Base-by-base conservation (phyloP, 345 rosid genomes). In the Toxicodendron radicans region DNA sequence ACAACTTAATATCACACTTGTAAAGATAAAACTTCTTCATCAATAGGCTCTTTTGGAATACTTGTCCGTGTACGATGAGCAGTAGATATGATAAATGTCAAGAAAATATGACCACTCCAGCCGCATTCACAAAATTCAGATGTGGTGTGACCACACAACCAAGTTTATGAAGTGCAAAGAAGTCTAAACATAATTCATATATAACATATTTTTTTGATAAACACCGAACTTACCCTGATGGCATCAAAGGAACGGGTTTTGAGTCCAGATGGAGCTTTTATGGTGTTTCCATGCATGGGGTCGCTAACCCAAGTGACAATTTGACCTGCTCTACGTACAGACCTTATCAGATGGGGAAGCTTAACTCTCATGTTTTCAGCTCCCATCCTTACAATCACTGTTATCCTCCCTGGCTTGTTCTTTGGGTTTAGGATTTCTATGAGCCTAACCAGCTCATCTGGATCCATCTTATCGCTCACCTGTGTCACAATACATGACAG, bases 231-330 rank as follows among this genome's bases (percentile, higher is more conserved):
- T 74, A 79, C 83, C 85, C 74, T 70, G 45, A 83, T 83, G 10
- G 85, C 83, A 11, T 83, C 85, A 4, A 83, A 83, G 70, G 85
- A 83, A 8, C 83, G 85, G 30, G 85, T 79, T 75, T 79, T 83
- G 57, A 79, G 76, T 66, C 85, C 85, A 70, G 78, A 82, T 35
- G 85, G 83, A 61, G 85, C 83, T 76, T 82, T 82, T 45, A 67
- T 79, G 64, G 85, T 82, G 82, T 82, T 82, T 11, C 85, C 85
- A 73, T 79, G 85, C 85, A 82, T 82, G 11, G 83, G 83, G 60
- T 83, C 83, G 0, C 79, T 70, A 77, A 79, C 83, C 85, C 85
- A 83, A 66, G 83, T 77, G 46, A 76, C 81, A 56, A 79, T 71
- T 68, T 74, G 83, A 43, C 81, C 83, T 17, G 83, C 83, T 52